phyloP scores from a whole-genome alignment of 805 yeast species.

The Candida dajiaensis region DNA sequence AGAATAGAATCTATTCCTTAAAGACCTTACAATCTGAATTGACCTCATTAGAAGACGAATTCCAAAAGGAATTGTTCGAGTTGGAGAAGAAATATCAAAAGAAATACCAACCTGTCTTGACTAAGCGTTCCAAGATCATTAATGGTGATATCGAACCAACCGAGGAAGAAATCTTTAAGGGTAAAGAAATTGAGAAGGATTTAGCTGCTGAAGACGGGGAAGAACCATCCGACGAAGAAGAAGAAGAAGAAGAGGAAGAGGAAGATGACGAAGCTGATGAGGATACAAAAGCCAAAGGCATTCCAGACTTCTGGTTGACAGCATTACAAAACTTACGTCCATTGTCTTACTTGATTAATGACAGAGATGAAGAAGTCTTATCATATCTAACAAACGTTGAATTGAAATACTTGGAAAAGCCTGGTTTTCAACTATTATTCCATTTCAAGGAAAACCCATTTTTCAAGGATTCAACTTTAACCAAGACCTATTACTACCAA shows the following conservation, averaged over 20 bases:
- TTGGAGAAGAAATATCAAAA: slow-evolving; percentile 75
- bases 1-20: slow-evolving; percentile 73
- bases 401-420: slow-evolving; percentile 72
- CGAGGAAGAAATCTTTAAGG: slow-evolving; percentile 69
- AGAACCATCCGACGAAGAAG: slow-evolving; percentile 27
- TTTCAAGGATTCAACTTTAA: slow-evolving; percentile 65
- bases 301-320: slow-evolving; percentile 96
- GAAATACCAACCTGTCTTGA: slow-evolving; percentile 71
- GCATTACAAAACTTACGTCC: slow-evolving; percentile 83
- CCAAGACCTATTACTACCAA: slow-evolving; percentile 90
- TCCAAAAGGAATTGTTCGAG: slow-evolving; percentile 81
- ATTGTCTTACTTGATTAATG: slow-evolving; percentile 79
- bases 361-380: slow-evolving; percentile 83
- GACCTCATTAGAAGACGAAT: slow-evolving; percentile 80
- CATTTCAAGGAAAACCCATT: slow-evolving; percentile 72
- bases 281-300: slow-evolving; percentile 50
- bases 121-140: slow-evolving; percentile 65
- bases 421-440: slow-evolving; percentile 86
- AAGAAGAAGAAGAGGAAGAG: slow-evolving; percentile 36
- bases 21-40: slow-evolving; percentile 77
- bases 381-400: slow-evolving; percentile 61
- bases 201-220: slow-evolving; percentile 39
- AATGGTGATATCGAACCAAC: slow-evolving; percentile 74
- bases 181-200: slow-evolving; percentile 62
- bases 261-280: slow-evolving; percentile 40